Conservation (phyloP, 148 eudicot species). For the Nepenthes gracilis region DNA sequence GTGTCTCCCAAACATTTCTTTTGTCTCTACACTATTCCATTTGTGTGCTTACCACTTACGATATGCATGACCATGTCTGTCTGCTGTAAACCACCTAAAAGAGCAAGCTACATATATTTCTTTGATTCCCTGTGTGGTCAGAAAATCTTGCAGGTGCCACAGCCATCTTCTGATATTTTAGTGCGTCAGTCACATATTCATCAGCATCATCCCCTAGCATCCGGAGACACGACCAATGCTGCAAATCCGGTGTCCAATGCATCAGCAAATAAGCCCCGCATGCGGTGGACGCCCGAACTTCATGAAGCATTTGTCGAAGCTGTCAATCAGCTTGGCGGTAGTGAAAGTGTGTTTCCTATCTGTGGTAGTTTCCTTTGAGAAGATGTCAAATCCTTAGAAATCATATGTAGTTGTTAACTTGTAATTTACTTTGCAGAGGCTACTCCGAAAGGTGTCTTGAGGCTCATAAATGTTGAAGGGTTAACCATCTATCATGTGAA, state of each 20-base stretch:
- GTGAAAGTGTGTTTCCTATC: slow-evolving; percentile 38
- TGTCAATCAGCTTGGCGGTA: slow-evolving; percentile 79
- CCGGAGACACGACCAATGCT: slow-evolving; percentile 24
- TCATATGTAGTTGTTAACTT: neutral
- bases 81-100: neutral
- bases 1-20: too few species aligned
- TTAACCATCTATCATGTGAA: slow-evolving; percentile 75
- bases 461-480: slow-evolving; percentile 69
- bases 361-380: neutral
- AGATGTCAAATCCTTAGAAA: neutral
- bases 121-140: neutral
- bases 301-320: slow-evolving; percentile 79
- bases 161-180: slow-evolving; percentile 26
- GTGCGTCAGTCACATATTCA: slow-evolving; percentile 18
- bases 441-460: slow-evolving; percentile 71
- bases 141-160: slow-evolving; percentile 19
- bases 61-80: neutral
- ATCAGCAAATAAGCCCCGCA: slow-evolving; percentile 42
- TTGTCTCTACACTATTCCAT: too few species aligned
- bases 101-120: neutral
- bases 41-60: too few species aligned
- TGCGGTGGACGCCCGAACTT: slow-evolving; percentile 93
- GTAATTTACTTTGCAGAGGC: slow-evolving; percentile 36
- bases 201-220: slow-evolving; percentile 23
- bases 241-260: slow-evolving; percentile 24